phyloP scores from a whole-genome alignment of 495 filamentous ascomycete genomes.

The Penicillium flavigenum region DNA sequence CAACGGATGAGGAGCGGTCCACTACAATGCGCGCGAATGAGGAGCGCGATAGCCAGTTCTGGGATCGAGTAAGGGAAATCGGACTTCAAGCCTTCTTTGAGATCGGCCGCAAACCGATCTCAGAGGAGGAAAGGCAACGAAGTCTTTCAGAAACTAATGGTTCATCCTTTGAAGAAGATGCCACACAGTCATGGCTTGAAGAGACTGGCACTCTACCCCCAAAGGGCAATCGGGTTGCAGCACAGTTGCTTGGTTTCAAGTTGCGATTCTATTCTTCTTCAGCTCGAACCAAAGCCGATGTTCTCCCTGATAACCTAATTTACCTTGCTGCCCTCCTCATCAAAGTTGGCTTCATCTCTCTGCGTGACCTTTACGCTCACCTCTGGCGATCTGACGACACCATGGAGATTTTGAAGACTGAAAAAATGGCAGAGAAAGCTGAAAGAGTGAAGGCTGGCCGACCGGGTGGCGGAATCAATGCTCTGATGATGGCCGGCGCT shows the following conservation, averaged over 20 bases:
- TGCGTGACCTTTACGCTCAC: constrained; percentile 89
- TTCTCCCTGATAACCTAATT: constrained; percentile 84
- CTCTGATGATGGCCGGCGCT: constrained; percentile 84
- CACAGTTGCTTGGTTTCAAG: constrained; percentile 96
- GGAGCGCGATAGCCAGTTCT: constrained; percentile 73
- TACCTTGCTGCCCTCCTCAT: constrained; percentile 89
- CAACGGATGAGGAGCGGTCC: constrained; percentile 64
- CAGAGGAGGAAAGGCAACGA: constrained; percentile 47
- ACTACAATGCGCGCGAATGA: constrained; percentile 49
- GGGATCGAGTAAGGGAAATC: constrained; percentile 70
- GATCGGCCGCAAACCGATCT: constrained; percentile 60
- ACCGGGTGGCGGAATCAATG: constrained; percentile 70
- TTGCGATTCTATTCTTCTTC: constrained; percentile 86
- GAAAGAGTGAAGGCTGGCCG: constrained; percentile 68
- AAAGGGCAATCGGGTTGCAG: constrained; percentile 82
- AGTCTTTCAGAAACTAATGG: constrained; percentile 44
- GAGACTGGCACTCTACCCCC: constrained; percentile 78
- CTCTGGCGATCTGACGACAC: constrained; percentile 80
- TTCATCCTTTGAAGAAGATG: constrained; percentile 47
- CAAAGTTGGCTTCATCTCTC: constrained; percentile 96
- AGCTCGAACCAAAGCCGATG: constrained; percentile 65
- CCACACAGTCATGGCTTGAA: constrained; percentile 68
- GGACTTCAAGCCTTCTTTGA: constrained; percentile 88
- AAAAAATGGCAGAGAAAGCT: constrained; percentile 72
- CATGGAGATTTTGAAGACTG: constrained; percentile 68